Conservation (phyloP, 176 grass and related monocot species). For the Eleusine indica region DNA sequence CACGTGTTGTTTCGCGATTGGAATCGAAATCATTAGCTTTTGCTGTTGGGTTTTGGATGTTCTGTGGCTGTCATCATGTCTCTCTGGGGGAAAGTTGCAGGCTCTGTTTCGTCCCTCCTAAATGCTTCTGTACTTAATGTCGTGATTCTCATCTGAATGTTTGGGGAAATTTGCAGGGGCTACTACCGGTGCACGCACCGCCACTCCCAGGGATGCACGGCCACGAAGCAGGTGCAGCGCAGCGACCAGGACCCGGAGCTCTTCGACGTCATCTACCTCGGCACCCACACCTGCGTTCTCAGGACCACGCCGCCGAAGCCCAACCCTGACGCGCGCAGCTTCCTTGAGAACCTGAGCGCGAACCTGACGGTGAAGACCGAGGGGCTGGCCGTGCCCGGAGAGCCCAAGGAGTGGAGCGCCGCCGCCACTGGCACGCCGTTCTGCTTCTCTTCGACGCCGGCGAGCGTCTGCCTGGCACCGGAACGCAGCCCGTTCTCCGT, state of each 20-base stretch:
- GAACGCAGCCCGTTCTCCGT: constrained; percentile 40
- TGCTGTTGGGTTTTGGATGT: background rate
- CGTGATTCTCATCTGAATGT: background rate
- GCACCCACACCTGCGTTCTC: constrained; percentile 60
- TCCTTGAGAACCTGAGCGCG: constrained; percentile 46
- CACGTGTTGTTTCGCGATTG: constrained; percentile 19
- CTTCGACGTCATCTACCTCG: constrained; percentile 70
- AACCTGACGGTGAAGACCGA: constrained; percentile 52
- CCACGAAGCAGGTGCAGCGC: constrained; percentile 82
- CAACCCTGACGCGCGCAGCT: background rate
- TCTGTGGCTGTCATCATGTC: background rate
- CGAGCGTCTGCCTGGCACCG: background rate
- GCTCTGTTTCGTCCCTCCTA: background rate
- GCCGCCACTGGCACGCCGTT: constrained; percentile 25
- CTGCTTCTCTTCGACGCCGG: constrained; percentile 42
- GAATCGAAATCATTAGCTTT: background rate
- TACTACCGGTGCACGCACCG: constrained; percentile 82
- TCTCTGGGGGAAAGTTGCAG: background rate
- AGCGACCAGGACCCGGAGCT: constrained; percentile 54
- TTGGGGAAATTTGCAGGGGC: constrained; percentile 40
- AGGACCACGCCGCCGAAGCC: constrained; percentile 16
- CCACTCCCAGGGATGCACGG: constrained; percentile 44
- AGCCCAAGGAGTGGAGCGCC: background rate
- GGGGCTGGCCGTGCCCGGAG: constrained; percentile 1
- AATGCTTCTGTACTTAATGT: background rate